Evolutionary conservation across 2,329 filamentous ascomycete species (phyloP).

Genomic region (Coniella vitis): DNA sequence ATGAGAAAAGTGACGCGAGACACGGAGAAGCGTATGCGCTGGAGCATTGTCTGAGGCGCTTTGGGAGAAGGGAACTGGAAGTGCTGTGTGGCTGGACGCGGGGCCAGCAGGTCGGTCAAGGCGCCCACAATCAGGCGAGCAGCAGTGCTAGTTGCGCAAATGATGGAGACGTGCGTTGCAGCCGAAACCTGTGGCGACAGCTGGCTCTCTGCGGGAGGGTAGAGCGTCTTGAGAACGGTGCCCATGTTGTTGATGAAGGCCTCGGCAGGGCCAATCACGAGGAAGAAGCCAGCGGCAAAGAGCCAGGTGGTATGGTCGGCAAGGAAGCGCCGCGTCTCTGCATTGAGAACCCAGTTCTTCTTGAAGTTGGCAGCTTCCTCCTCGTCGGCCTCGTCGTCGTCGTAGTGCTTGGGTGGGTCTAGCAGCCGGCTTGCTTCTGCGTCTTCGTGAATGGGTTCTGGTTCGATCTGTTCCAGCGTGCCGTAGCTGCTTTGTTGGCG

Average conservation of each 20-base stretch:
- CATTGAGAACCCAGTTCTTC: constrained; percentile 87
- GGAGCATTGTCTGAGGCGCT: constrained; percentile 27
- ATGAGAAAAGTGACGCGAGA: constrained; percentile 79
- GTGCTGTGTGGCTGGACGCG: constrained; percentile 53
- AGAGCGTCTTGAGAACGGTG: constrained; percentile 83
- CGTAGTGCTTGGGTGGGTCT: constrained; percentile 30
- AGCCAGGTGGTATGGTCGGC: constrained; percentile 93
- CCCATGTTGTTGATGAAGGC: constrained; percentile 97
- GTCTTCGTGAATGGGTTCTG: constrained; percentile 29
- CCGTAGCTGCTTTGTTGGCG: constrained; percentile 47
- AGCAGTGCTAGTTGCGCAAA: constrained; percentile 85
- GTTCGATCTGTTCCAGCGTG: constrained; percentile 38
- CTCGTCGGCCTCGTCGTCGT: constrained; percentile 28
- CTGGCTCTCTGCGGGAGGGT: constrained; percentile 46
- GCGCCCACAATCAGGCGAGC: constrained; percentile 85
- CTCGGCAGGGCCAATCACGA: constrained; percentile 92
- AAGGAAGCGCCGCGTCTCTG: constrained; percentile 80
- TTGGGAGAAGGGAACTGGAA: constrained; percentile 36
- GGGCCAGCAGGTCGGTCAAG: constrained; percentile 80
- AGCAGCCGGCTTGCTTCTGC: constrained; percentile 36
- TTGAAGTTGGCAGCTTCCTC: constrained; percentile 47
- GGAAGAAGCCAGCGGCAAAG: constrained; percentile 82
- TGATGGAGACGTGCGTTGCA: constrained; percentile 86
- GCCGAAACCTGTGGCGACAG: constrained; percentile 48
- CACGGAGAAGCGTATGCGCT: constrained; percentile 41